These are phyloP conservation scores for Penicillium sp. DNA, from an alignment of 2,329 filamentous ascomycete genomes.

Conservation along the genomic window DNA sequence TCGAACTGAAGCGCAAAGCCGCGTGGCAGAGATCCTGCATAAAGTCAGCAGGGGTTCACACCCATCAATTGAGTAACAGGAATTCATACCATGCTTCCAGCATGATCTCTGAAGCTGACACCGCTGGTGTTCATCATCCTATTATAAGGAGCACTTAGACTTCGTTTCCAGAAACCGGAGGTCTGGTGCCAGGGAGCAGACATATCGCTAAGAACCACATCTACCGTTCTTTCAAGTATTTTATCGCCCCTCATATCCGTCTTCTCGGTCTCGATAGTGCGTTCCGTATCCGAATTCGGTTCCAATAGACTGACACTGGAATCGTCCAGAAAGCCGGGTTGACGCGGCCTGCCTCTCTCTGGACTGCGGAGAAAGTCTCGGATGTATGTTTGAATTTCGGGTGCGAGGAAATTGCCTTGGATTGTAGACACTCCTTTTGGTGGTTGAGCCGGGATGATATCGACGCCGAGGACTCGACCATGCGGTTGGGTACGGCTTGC, in stretches of 20 bases:
- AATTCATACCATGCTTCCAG: constrained; percentile 81
- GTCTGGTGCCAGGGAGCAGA: constrained; percentile 91
- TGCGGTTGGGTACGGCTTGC: constrained; percentile 71
- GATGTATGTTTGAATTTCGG: constrained; percentile 71
- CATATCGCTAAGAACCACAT: constrained; percentile 98
- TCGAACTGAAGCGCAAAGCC: constrained; percentile 79
- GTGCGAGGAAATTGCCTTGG: constrained; percentile 87
- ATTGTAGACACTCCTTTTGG: constrained; percentile 90
- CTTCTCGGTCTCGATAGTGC: not conserved
- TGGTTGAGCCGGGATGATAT: constrained; percentile 88
- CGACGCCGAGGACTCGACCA: constrained; percentile 84
- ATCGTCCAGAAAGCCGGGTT: constrained; percentile 14
- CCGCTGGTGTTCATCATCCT: constrained; percentile 99
- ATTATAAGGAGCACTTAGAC: constrained; percentile 89
- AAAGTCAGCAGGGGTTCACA: constrained; percentile 4
- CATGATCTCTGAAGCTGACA: constrained; percentile 80
- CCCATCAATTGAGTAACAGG: not conserved
- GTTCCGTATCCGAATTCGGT: not conserved
- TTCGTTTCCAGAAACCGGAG: constrained; percentile 76
- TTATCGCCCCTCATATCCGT: not conserved
- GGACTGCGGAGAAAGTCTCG: constrained; percentile 71
- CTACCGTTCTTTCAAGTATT: constrained; percentile 62
- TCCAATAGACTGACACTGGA: constrained; percentile 13
- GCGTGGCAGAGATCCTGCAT: constrained; percentile 82
- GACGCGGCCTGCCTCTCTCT: constrained; percentile 55